Evolutionary conservation across 192 early-diverging fungal species (phyloP).

Genomic region (Coemansia biformis): DNA sequence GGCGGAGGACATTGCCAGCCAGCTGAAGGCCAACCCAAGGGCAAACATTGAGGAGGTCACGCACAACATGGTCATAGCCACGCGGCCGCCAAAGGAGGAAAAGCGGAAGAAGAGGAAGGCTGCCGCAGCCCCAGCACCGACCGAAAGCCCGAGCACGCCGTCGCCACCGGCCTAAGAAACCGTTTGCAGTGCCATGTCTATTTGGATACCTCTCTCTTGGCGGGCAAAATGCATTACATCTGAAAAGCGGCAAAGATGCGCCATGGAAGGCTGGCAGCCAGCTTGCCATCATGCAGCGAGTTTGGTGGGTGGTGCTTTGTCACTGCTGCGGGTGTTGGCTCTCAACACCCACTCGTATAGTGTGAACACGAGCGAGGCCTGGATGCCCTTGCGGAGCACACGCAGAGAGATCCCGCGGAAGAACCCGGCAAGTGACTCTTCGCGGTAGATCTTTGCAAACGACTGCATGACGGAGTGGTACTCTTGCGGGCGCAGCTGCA

Average conservation of each 20-base stretch:
- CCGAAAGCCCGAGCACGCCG: too few relatives aligned
- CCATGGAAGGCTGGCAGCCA: background rate
- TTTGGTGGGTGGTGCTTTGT: constrained; percentile 5
- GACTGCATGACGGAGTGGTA: constrained; percentile 53
- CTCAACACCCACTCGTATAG: constrained; percentile 72
- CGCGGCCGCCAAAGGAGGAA: constrained; percentile 18
- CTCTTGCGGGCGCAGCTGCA: constrained; percentile 76
- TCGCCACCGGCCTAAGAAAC: too few relatives aligned
- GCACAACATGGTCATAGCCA: constrained; percentile 19
- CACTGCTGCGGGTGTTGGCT: constrained; percentile 1
- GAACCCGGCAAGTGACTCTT: constrained; percentile 73
- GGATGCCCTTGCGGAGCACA: constrained; percentile 74
- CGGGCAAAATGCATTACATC: too few relatives aligned
- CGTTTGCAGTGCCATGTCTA: too few relatives aligned
- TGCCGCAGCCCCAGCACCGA: background rate
- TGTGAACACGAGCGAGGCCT: constrained; percentile 85
- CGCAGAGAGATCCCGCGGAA: constrained; percentile 80
- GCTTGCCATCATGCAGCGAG: constrained; percentile 7
- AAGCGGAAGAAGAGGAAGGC: constrained; percentile 1
- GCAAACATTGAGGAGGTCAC: constrained; percentile 45
- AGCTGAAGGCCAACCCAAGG: constrained; percentile 28
- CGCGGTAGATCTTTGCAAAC: constrained; percentile 52
- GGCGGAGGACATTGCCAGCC: constrained; percentile 16
- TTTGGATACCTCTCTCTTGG: too few relatives aligned
- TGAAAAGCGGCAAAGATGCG: too few relatives aligned